Percentiles rank a stretch among this genome's conserved stretches.
phyloP scores from a whole-genome alignment of 176 grass and related monocot species.

The Olyra latifolia region DNA sequence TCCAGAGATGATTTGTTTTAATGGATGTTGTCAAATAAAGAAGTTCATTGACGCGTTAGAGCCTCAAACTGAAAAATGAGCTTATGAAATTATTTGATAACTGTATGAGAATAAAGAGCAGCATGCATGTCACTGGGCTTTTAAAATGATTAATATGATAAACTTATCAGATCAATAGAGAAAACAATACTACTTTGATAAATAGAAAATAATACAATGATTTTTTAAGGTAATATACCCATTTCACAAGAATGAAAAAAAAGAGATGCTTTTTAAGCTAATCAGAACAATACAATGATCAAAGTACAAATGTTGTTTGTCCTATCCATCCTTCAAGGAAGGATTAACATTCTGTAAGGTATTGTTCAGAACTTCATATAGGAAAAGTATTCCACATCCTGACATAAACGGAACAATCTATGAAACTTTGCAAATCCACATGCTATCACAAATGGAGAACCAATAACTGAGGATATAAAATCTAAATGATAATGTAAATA shows the following conservation, averaged over 20 bases:
- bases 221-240: no score
- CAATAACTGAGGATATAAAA: background rate
- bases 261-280: no score
- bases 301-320: background rate
- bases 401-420: background rate
- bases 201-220: background rate
- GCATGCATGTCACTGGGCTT: background rate
- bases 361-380: constrained; percentile 5
- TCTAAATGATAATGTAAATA: background rate
- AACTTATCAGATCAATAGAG: background rate
- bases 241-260: no score
- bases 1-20: background rate
- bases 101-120: background rate
- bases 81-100: background rate
- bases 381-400: background rate
- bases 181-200: background rate
- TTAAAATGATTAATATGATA: background rate
- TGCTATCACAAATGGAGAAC: background rate
- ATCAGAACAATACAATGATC: background rate
- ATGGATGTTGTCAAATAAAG: background rate
- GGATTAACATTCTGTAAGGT: background rate
- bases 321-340: background rate
- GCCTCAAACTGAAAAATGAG: background rate
- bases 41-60: background rate
- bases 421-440: background rate